Evolutionary conservation across 257 asterid species (phyloP).

Genomic region (Nemophila menziesii): DNA sequence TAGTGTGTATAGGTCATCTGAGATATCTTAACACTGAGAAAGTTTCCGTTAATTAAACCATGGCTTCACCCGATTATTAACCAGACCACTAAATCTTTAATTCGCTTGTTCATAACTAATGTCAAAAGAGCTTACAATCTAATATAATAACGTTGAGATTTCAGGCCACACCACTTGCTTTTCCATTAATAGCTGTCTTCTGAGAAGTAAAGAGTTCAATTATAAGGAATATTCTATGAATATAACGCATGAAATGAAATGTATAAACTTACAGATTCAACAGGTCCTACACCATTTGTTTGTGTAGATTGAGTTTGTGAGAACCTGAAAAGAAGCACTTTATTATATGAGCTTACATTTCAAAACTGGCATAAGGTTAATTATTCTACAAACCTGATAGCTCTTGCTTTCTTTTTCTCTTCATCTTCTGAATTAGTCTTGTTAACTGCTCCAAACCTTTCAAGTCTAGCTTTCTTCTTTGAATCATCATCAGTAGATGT

Average conservation of each 20-base stretch:
- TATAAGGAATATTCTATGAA: background rate
- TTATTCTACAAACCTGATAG: conserved; percentile 41
- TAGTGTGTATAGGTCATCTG: conserved; percentile 8
- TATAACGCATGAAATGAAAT: background rate
- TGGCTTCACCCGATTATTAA: conserved; percentile 8
- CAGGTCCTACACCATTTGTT: conserved; percentile 13
- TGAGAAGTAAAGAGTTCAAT: conserved; percentile 10
- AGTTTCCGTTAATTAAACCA: conserved; percentile 6
- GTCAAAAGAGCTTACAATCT: conserved; percentile 11
- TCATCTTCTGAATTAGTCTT: conserved; percentile 52
- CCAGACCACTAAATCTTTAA: conserved; percentile 1
- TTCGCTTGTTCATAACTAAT: background rate
- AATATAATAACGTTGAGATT: background rate
- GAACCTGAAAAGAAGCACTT: conserved; percentile 21
- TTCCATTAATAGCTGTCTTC: conserved; percentile 13
- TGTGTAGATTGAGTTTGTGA: conserved; percentile 22
- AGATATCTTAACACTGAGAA: conserved; percentile 6
- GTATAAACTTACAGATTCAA: conserved; percentile 8
- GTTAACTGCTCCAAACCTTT: conserved; percentile 55
- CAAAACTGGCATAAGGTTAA: background rate
- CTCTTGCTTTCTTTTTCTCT: conserved; percentile 94
- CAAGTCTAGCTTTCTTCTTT: conserved; percentile 84
- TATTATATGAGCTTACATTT: background rate
- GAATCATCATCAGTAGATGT: conserved; percentile 54
- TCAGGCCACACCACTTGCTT: conserved; percentile 22